A percentile compares a stretch with the other conserved stretches of the same genome.
Evolutionary conservation across 441 rosid genomes (phyloP).

Genomic region (Jatropha multifida): DNA sequence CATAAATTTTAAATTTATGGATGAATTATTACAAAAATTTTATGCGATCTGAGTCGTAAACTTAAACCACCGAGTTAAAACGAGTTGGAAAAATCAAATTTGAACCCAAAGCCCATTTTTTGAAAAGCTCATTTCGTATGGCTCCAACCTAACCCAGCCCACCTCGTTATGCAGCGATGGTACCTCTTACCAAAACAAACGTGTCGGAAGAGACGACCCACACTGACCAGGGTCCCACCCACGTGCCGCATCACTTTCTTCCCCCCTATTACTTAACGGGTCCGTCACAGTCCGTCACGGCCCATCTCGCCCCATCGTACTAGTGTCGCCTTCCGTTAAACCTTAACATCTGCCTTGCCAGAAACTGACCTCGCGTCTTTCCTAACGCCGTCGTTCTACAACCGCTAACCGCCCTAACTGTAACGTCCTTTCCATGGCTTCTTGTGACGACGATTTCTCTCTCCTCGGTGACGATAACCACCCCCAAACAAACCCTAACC

Average conservation of each 20-base stretch:
- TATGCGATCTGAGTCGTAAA: too few relatives aligned
- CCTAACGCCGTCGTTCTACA: constrained; percentile 49
- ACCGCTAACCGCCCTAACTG: constrained; percentile 32
- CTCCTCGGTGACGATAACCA: constrained; percentile 54
- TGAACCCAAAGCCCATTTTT: too few relatives aligned
- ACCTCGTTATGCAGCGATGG: not conserved
- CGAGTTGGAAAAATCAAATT: too few relatives aligned
- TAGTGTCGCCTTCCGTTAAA: constrained; percentile 40
- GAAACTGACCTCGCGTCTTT: constrained; percentile 20
- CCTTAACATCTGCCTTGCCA: constrained; percentile 15
- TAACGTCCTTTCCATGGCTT: constrained; percentile 43
- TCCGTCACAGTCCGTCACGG: constrained; percentile 51
- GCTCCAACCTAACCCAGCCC: not conserved
- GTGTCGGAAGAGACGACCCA: not conserved
- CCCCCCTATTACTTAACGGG: constrained; percentile 44
- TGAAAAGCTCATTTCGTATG: too few relatives aligned
- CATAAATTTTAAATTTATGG: too few relatives aligned
- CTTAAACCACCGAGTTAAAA: too few relatives aligned
- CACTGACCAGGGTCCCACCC: not conserved
- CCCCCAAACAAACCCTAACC: constrained; percentile 37
- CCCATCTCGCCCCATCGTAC: constrained; percentile 27
- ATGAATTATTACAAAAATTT: too few relatives aligned
- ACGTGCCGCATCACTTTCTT: constrained; percentile 13
- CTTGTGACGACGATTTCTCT: constrained; percentile 78
- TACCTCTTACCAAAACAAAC: not conserved